Conservation (phyloP, 2,329 filamentous ascomycete genomes). For the Zymoseptoria tritici region DNA sequence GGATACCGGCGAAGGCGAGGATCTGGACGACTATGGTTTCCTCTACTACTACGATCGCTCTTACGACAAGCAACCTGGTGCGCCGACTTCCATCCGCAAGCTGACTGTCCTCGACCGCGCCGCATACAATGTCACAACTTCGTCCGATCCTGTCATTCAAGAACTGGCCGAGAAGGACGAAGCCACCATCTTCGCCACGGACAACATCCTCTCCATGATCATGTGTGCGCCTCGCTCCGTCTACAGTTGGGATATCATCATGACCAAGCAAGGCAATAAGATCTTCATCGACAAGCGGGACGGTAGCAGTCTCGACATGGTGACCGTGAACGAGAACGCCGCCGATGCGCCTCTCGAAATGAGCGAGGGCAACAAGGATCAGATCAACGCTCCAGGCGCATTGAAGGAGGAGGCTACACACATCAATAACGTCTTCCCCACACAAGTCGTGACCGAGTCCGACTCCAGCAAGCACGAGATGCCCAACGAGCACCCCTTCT, state of each 20-base stretch:
- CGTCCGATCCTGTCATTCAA: slow-evolving; percentile 92
- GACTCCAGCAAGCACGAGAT: slow-evolving; percentile 73
- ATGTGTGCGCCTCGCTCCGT: slow-evolving; percentile 97
- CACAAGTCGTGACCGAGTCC: slow-evolving; percentile 85
- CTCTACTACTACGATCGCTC: slow-evolving; percentile 95
- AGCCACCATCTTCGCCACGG: slow-evolving; percentile 92
- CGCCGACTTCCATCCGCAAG: slow-evolving; percentile 77
- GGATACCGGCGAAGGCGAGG: slow-evolving; percentile 89
- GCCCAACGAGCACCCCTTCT: slow-evolving; percentile 90
- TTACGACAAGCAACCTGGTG: slow-evolving; percentile 85
- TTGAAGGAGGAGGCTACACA: slow-evolving; percentile 96
- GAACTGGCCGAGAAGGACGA: slow-evolving; percentile 93
- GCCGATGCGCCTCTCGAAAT: slow-evolving; percentile 88
- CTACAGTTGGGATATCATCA: slow-evolving; percentile 97
- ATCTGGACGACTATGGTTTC: slow-evolving; percentile 92
- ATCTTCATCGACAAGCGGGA: slow-evolving; percentile 99
- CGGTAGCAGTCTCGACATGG: slow-evolving; percentile 88
- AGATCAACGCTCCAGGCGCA: slow-evolving; percentile 86
- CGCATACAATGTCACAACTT: slow-evolving; percentile 96
- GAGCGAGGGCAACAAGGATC: slow-evolving; percentile 86
- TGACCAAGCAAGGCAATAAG: slow-evolving; percentile 87
- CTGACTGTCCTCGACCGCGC: slow-evolving; percentile 85
- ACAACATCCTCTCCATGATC: slow-evolving; percentile 96
- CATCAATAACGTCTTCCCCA: slow-evolving; percentile 99
- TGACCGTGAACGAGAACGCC: slow-evolving; percentile 98